Evolutionary conservation across 257 asterid species (phyloP).

Genomic region (Thymus mandschuricus): DNA sequence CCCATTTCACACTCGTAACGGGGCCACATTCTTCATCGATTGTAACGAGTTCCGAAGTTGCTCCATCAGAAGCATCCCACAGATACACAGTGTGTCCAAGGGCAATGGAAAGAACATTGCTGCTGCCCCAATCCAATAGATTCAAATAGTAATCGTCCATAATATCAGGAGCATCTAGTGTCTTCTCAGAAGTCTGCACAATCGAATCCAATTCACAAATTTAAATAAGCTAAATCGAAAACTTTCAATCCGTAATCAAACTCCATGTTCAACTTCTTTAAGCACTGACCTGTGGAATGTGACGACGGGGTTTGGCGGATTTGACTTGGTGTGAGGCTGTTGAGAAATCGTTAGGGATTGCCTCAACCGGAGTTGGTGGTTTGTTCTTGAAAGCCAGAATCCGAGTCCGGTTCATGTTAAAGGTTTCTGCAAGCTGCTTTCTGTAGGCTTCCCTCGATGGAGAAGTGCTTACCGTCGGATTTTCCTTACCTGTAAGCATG

Average conservation of each 20-base stretch:
- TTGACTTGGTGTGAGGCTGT: slow-evolving; percentile 57
- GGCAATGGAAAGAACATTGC: slow-evolving; percentile 91
- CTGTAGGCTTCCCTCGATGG: slow-evolving; percentile 90
- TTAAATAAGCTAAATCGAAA: neutral
- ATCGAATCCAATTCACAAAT: slow-evolving; percentile 14
- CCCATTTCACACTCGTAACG: slow-evolving; percentile 89
- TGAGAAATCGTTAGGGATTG: slow-evolving; percentile 53
- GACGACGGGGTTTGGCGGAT: slow-evolving; percentile 64
- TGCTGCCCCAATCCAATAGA: slow-evolving; percentile 88
- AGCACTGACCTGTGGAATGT: slow-evolving; percentile 82
- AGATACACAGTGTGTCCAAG: slow-evolving; percentile 75
- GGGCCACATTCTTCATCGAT: slow-evolving; percentile 88
- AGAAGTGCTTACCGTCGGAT: slow-evolving; percentile 63
- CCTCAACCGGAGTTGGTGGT: slow-evolving; percentile 72
- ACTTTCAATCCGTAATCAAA: too few species aligned
- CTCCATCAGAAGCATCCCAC: slow-evolving; percentile 92
- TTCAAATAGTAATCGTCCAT: slow-evolving; percentile 90
- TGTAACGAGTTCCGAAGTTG: slow-evolving; percentile 78
- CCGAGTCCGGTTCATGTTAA: slow-evolving; percentile 85
- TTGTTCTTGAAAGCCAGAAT: slow-evolving; percentile 91
- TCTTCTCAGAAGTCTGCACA: slow-evolving; percentile 89
- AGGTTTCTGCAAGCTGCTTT: slow-evolving; percentile 81
- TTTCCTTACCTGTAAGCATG: slow-evolving; percentile 94
- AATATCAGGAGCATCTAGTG: slow-evolving; percentile 91
- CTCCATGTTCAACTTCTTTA: neutral